Evolutionary conservation across 305 asterid species (phyloP), one percentile per base, ranked within the genome.

Genomic region (Solanum hybrid): DNA sequence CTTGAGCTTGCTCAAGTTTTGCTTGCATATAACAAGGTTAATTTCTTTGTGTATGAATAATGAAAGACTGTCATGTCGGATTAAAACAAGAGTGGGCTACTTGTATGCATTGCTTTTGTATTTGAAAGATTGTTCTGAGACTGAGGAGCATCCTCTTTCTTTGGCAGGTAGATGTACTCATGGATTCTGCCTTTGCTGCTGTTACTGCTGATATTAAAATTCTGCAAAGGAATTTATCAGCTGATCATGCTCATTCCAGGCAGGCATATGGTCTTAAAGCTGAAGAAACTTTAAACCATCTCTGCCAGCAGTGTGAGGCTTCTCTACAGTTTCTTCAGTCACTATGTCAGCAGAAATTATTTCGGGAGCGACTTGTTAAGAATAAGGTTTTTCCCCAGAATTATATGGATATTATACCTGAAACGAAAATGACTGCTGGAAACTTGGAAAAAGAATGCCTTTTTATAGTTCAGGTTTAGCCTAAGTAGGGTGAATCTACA

Each of bases 231-330:
- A 95, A 93, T 93, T 93, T 98, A 86, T 95, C 96, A 86, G 92
- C 93, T 91, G 95, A 92, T 92, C 90, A 90, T 85, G 92, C 92
- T 31, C 96, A 94, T 88, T 88, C 92, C 90, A 80, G 92, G 89
- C 90, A 89, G 84, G 91, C 91, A 79, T 90, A 92, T 87, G 77
- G 93, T 87, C 94, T 95, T 92, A 92, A 92, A 29, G 93, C 93
- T 88, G 97, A 93, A 91, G 98, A 95, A 89, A 93, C 93, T 66
- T 90, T 96, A 93, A 94, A 94, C 91, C 96, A 95, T 92, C 97
- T 98, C 89, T 97, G 97, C 96, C 99, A 97, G 93, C 99, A 97
- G 92, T 97, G 99, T 42, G 99, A 97, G 92, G 96, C 98, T 82
- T 97, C 99, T 89, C 93, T 98, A 89, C 98, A 95, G 90, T 96